These are phyloP conservation scores for Penicillium riverlandense DNA, from an alignment of 495 filamentous ascomycete species.

Conservation along the genomic window DNA sequence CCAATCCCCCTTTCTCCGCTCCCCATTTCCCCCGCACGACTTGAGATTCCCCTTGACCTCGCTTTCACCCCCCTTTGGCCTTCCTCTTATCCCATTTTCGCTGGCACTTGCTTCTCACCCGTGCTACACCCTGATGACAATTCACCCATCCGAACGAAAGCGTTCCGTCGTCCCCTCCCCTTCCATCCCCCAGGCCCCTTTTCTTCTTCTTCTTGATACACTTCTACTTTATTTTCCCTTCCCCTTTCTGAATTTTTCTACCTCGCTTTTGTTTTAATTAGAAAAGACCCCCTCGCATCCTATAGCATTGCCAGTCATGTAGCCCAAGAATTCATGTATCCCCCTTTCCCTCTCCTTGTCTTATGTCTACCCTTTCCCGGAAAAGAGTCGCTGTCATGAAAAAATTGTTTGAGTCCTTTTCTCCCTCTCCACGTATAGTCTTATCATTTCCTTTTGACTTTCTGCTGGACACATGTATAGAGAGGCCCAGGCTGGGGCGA, in stretches of 20 bases:
- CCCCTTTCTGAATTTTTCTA: slow-evolving; percentile 14
- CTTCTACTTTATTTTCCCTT: slow-evolving; percentile 8
- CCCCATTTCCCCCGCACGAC: slow-evolving; percentile 5
- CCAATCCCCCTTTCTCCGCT: slow-evolving; percentile 7
- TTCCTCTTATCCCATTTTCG: background rate
- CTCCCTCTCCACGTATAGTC: slow-evolving; percentile 23
- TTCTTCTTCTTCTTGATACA: slow-evolving; percentile 22
- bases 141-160: slow-evolving; percentile 12
- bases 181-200: slow-evolving; percentile 18
- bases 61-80: slow-evolving; percentile 2
- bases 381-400: slow-evolving; percentile 35
- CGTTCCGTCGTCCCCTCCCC: too few relatives aligned
- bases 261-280: slow-evolving; percentile 41
- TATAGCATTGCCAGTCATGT: slow-evolving; percentile 40
- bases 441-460: slow-evolving; percentile 2
- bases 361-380: slow-evolving; percentile 5
- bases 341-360: slow-evolving; percentile 15
- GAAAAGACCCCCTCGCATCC: slow-evolving; percentile 28
- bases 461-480: too few relatives aligned
- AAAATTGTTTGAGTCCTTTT: slow-evolving; percentile 16
- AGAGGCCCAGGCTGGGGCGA: too few relatives aligned
- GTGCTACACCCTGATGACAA: slow-evolving; percentile 13
- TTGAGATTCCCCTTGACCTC: slow-evolving; percentile 4
- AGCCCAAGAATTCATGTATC: slow-evolving; percentile 46
- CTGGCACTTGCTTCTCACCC: slow-evolving; percentile 5